Evolutionary conservation across 2,329 filamentous ascomycete genomes (phyloP), one percentile per base, ranked within the genome.

Genomic region (Didymosphaeria variabile): DNA sequence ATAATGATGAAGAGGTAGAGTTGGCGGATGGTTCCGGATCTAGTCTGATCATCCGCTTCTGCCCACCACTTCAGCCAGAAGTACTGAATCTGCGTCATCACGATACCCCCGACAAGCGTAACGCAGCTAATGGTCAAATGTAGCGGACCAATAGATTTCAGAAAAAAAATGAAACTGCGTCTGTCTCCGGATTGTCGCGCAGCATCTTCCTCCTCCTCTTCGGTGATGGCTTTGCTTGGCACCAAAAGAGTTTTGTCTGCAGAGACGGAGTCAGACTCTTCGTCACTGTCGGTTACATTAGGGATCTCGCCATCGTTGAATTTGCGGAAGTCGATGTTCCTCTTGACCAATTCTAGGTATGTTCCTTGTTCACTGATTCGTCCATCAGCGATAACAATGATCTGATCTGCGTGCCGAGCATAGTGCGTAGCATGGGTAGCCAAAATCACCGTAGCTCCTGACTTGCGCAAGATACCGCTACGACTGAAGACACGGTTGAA

Each of bases 401-500:
- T 62, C 29, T 23, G 26, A 44, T 66, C 61, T 36, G 61, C 61
- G 31, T 61, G 32, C 15, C 58, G 55, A 19, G 62, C 55, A 57
- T 60, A 61, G 46, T 64, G 58, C 4, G 59, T 55, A 40, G 59
- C 62, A 57, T 67, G 62, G 9, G 62, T 62, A 23, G 66, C 63
- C 31, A 66, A 51, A 31, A 68, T 57, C 10, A 66, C 60, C 1
- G 61, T 64, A 13, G 61, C 56, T 31, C 67, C 67, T 21, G 74
- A 69, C 23, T 73, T 67, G 8, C 77, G 73, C 1, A 84, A 62
- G 8, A 83, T 68, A 10, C 82, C 82, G 15, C 79, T 65, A 7
- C 64, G 67, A 10, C 81, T 80, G 44, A 84, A 72, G 1, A 84
- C 64, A 38, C 71, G 75, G 58, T 79, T 71, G 61, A 84, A 82